phyloP scores from a whole-genome alignment of 2,329 filamentous ascomycete species.

The Diaporthe helianthi region DNA sequence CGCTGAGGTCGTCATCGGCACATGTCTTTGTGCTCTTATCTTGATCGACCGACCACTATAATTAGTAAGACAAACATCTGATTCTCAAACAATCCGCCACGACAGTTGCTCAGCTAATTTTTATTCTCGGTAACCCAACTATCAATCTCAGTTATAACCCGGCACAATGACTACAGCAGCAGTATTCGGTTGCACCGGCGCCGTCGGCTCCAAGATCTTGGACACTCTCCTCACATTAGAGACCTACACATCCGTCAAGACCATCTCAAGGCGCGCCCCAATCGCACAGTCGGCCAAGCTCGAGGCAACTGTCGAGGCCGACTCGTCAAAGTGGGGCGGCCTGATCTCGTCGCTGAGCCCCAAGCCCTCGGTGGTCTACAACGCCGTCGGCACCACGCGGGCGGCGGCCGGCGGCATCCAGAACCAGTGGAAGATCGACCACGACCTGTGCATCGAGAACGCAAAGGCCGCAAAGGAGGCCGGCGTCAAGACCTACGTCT shows the following conservation, averaged over 20 bases:
- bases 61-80: neutral
- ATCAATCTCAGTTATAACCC: neutral
- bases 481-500: slow-evolving; percentile 77
- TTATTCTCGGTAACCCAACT: neutral
- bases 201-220: slow-evolving; percentile 78
- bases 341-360: slow-evolving; percentile 63
- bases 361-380: slow-evolving; percentile 72
- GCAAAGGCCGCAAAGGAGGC: slow-evolving; percentile 76
- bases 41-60: neutral
- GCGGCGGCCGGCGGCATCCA: slow-evolving; percentile 76
- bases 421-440: slow-evolving; percentile 86
- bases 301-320: slow-evolving; percentile 68
- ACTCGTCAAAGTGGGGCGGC: slow-evolving; percentile 73
- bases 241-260: slow-evolving; percentile 59
- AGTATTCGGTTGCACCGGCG: slow-evolving; percentile 71
- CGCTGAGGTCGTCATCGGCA: slow-evolving; percentile 13
- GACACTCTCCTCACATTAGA: slow-evolving; percentile 63
- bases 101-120: too few species aligned
- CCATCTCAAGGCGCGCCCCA: slow-evolving; percentile 72
- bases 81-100: neutral
- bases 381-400: slow-evolving; percentile 80
- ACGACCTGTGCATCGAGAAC: slow-evolving; percentile 83
- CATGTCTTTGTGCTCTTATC: neutral
- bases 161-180: slow-evolving; percentile 54
- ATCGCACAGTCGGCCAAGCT: slow-evolving; percentile 65